These are phyloP conservation scores for Ilex asprella DNA, from an alignment of 257 asterid genomes.

Conservation along the genomic window DNA sequence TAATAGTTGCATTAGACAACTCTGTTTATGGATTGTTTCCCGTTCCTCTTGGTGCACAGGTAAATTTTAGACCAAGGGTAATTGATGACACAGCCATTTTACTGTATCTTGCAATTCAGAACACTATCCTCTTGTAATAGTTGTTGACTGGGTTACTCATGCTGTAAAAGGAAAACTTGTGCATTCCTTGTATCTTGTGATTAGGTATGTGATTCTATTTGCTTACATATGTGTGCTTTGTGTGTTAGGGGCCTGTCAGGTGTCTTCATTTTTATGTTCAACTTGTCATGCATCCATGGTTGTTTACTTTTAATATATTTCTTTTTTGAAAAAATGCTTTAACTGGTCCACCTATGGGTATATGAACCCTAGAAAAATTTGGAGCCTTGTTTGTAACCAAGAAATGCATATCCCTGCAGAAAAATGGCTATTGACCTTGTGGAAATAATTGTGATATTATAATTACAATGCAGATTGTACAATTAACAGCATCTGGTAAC, in stretches of 20 bases:
- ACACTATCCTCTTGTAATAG: not conserved
- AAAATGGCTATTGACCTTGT: no score
- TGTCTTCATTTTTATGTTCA: no score
- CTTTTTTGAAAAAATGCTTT: no score
- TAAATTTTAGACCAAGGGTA: conserved; percentile 23
- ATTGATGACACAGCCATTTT: not conserved
- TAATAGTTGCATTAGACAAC: conserved; percentile 72
- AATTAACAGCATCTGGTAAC: conserved; percentile 93
- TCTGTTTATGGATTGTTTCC: conserved; percentile 89
- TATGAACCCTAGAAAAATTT: not conserved
- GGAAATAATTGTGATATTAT: conserved; percentile 5
- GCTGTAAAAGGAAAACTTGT: no score
- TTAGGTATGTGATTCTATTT: no score
- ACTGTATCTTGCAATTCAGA: not conserved
- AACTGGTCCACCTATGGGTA: not conserved
- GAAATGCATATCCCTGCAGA: not conserved
- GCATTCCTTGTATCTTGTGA: no score
- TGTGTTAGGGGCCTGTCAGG: no score
- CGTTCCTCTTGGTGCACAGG: conserved; percentile 99
- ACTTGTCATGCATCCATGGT: no score
- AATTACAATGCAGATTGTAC: conserved; percentile 70
- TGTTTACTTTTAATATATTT: no score
- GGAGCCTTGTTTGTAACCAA: not conserved
- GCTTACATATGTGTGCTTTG: no score
- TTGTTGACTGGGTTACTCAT: not conserved